Evolutionary conservation across 768 basidiomycete species (phyloP).

Genomic region (Podaxis rugospora): DNA sequence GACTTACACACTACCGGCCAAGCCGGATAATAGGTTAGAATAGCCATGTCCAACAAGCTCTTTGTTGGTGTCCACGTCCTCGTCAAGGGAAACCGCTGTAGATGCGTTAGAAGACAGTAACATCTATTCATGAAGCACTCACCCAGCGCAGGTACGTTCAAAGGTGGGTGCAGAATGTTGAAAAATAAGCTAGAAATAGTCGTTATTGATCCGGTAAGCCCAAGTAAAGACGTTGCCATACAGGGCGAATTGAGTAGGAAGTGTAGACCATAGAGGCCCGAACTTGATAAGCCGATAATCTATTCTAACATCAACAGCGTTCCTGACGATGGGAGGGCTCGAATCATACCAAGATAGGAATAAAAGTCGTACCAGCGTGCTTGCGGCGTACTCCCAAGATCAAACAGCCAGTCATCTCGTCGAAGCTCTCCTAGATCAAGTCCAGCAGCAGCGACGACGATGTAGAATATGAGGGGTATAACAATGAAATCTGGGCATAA

Average conservation of each 20-base stretch:
- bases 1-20: slow-evolving; percentile 69
- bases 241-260: slow-evolving; percentile 95
- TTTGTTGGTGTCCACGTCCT: slow-evolving; percentile 86
- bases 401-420: slow-evolving; percentile 79
- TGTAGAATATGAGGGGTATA: slow-evolving; percentile 83
- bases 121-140: slow-evolving; percentile 15
- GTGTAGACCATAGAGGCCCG: slow-evolving; percentile 67
- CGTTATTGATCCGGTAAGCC: background rate
- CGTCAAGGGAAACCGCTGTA: slow-evolving; percentile 79
- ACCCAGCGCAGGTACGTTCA: slow-evolving; percentile 90
- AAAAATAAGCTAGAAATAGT: slow-evolving; percentile 59
- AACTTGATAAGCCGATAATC: slow-evolving; percentile 61
- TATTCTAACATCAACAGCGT: slow-evolving; percentile 21
- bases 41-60: slow-evolving; percentile 93
- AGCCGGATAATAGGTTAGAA: slow-evolving; percentile 81
- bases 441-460: slow-evolving; percentile 60
- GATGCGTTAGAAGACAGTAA: background rate
- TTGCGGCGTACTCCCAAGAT: slow-evolving; percentile 40
- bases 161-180: slow-evolving; percentile 78
- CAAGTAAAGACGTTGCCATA: slow-evolving; percentile 30
- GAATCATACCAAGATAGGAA: slow-evolving; percentile 64
- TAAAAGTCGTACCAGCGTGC: slow-evolving; percentile 85
- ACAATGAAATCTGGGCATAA: slow-evolving; percentile 59
- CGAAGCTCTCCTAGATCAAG: slow-evolving; percentile 61
- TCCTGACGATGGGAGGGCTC: background rate